Base-by-base conservation (phyloP, 352 stramenopile genomes). In the Pythium sukuiense region DNA sequence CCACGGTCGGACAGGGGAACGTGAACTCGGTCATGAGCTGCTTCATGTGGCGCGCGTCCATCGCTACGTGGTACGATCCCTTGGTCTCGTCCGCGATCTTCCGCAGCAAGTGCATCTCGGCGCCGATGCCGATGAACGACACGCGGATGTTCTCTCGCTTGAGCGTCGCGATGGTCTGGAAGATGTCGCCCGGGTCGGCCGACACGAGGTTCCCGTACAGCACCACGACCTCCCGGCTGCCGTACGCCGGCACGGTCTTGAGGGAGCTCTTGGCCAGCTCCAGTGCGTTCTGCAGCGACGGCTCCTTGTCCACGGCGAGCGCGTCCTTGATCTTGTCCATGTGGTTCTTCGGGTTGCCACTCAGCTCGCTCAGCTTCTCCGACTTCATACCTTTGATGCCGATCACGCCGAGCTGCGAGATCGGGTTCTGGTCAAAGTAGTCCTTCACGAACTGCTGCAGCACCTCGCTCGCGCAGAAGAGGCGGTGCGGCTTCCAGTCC, bases 101-200 rank as follows among this genome's bases (percentile, higher is more conserved):
- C n/a, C 84, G 81, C 58, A 95, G 69, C 64, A 95, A 65, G 55
- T 91, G 83, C 85, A 99, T 93, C 79, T 99, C 97, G 2, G 97
- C 97, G 24, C 90, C 84, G 26, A 99, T 87, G 16, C 94, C 92
- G 29, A 99, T 88, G 46, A 98, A 95, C 4, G 88, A 98, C 30
- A 97, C 90, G 52, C 95, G 86, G 59, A 99, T 90, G 37, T 95
- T 90, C 46, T 97, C 87, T 26, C 83, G 70, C 72, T 97, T 89
- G 24, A 99, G 79, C 55, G 87, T 77, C 7, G 95, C 85, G 18
- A 99, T 85, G 18, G 90, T 97, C 57, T 92, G 77, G 76, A 98
- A 93, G 52, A 99, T 97, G 76, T 99, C 90, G 39, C 96, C 95
- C 6, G 97, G 97, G 77, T 99, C 97, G 48, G 93, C 98, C 2